A percentile compares a stretch with the other conserved stretches of the same genome.
Conservation (phyloP, 352 stramenopile species). For the Paralagenidium karlingii region DNA sequence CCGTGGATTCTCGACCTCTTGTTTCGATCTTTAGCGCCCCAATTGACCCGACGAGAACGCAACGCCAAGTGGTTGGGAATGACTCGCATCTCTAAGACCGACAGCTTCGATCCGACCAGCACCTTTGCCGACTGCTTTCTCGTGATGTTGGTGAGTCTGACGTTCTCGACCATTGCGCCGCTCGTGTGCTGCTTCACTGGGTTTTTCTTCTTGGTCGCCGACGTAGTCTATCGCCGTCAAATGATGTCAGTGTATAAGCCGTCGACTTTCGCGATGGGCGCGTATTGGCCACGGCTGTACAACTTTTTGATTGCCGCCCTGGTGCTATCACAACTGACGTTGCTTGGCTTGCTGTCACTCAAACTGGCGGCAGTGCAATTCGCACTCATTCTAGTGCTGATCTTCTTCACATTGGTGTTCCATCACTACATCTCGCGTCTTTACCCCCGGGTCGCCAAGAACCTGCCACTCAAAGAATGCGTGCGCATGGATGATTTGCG, state of each 20-base stretch:
- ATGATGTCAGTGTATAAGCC: constrained; percentile 55
- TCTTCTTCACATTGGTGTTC: constrained; percentile 41
- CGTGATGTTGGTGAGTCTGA: constrained; percentile 58
- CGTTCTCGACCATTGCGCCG: constrained; percentile 61
- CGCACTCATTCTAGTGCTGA: constrained; percentile 11
- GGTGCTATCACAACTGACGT: constrained; percentile 55
- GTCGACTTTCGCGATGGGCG: constrained; percentile 21
- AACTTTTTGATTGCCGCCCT: constrained; percentile 64
- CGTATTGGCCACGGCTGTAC: constrained; percentile 65
- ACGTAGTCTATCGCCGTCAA: constrained; percentile 56
- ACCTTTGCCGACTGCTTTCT: constrained; percentile 56
- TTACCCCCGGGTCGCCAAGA: constrained; percentile 27
- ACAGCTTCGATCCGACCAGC: constrained; percentile 38
- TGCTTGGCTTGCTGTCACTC: constrained; percentile 68
- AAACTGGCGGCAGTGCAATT: constrained; percentile 33
- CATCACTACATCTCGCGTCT: constrained; percentile 47
- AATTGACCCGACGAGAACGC: constrained; percentile 27
- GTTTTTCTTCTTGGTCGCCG: constrained; percentile 54
- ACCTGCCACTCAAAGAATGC: constrained; percentile 48
- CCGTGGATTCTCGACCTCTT: constrained; percentile 26
- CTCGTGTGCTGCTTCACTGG: constrained; percentile 42
- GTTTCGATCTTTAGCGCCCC: constrained; percentile 33
- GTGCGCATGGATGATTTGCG: constrained; percentile 45
- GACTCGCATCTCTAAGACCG: constrained; percentile 29
- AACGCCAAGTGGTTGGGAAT: constrained; percentile 38